These are phyloP conservation scores for Leccinum variicolor DNA, from an alignment of 768 basidiomycete genomes.

Conservation along the genomic window DNA sequence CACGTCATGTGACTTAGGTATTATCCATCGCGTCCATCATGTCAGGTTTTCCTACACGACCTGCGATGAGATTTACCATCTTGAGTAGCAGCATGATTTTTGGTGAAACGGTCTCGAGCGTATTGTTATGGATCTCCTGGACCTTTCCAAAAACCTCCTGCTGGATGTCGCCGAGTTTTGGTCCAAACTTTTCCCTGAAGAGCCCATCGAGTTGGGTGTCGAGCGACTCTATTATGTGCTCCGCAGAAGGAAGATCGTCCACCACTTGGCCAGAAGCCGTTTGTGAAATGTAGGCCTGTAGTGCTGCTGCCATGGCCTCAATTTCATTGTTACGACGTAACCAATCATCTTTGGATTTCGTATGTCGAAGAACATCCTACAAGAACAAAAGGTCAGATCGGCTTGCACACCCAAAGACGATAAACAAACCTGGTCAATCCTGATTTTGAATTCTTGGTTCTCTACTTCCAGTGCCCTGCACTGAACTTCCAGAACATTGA, in stretches of 20 bases:
- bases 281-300: conserved; percentile 33
- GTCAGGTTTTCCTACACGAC: conserved; percentile 23
- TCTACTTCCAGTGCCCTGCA: conserved; percentile 24
- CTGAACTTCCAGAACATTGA: conserved; percentile 20
- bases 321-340: conserved; percentile 24
- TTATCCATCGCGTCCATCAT: not conserved
- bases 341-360: conserved; percentile 11
- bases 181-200: conserved; percentile 22
- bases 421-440: conserved; percentile 25
- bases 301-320: conserved; percentile 29
- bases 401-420: not conserved
- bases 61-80: conserved; percentile 31
- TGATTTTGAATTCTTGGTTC: conserved; percentile 25
- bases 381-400: not conserved
- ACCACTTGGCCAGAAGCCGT: conserved; percentile 8
- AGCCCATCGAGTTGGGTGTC: conserved; percentile 22
- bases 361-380: conserved; percentile 14
- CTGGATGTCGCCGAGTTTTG: conserved; percentile 18
- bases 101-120: conserved; percentile 26
- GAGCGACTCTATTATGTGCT: conserved; percentile 31
- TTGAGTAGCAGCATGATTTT: conserved; percentile 23
- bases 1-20: conserved; percentile 1
- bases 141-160: conserved; percentile 24
- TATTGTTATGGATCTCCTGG: conserved; percentile 17
- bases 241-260: conserved; percentile 22